Evolutionary conservation across 345 rosid genomes (phyloP).

Genomic region (Raphanus sativus): DNA sequence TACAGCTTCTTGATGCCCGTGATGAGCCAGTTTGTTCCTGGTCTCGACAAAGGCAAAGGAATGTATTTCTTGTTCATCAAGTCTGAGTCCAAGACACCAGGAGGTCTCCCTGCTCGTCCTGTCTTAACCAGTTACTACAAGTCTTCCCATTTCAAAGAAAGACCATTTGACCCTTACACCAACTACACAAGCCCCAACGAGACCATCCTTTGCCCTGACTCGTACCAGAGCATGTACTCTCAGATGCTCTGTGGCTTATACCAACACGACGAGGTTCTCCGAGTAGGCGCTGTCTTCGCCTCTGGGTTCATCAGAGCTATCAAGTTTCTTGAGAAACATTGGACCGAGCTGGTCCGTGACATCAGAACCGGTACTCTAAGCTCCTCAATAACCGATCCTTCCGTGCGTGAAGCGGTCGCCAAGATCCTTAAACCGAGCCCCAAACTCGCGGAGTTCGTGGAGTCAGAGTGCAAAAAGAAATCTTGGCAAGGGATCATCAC

Average conservation of each 20-base stretch:
- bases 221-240: slow-evolving; percentile 83
- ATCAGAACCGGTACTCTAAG: slow-evolving; percentile 55
- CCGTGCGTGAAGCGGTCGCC: slow-evolving; percentile 57
- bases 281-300: slow-evolving; percentile 85
- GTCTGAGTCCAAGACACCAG: slow-evolving; percentile 70
- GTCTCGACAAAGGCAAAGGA: slow-evolving; percentile 74
- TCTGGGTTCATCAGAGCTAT: slow-evolving; percentile 82
- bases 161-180: slow-evolving; percentile 72
- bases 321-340: slow-evolving; percentile 70
- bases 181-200: slow-evolving; percentile 85
- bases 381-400: slow-evolving; percentile 55
- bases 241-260: slow-evolving; percentile 76
- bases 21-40: slow-evolving; percentile 70
- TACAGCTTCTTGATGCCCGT: slow-evolving; percentile 78
- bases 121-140: slow-evolving; percentile 76
- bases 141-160: slow-evolving; percentile 62
- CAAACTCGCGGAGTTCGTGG: slow-evolving; percentile 58
- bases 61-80: slow-evolving; percentile 78
- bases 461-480: slow-evolving; percentile 50
- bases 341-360: slow-evolving; percentile 53
- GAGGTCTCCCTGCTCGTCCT: slow-evolving; percentile 76
- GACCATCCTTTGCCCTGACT: slow-evolving; percentile 70
- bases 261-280: slow-evolving; percentile 62
- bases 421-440: slow-evolving; percentile 65
- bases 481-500: slow-evolving; percentile 79